Base-by-base conservation (phyloP, 805 yeast genomes). In the Teunomyces tritomae region DNA sequence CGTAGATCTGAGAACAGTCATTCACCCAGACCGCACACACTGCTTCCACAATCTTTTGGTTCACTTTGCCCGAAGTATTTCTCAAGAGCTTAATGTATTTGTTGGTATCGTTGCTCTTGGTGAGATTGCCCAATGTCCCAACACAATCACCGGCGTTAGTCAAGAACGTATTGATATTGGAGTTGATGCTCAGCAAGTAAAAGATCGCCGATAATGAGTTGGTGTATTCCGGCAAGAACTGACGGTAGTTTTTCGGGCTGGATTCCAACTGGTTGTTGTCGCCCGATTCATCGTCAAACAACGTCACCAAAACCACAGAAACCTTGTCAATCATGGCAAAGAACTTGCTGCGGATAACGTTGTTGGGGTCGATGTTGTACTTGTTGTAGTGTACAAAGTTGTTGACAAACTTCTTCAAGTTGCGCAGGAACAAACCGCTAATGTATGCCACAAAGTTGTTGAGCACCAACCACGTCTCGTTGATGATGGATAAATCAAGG, bases 11-110 rank as follows among this genome's bases (percentile, higher is more conserved):
- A 2, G 73, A 61, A 51, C 76, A 71, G 50, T 73, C 78, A 49
- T 73, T 73, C 3, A 72, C 71, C 77, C 77, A 73, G 0, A 68
- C 69, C 3, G 76, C 62, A 52, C 77, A 73, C 2, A 65, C 54
- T 1, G 74, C 76, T 54, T 73, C 77, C 44, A 72, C 49, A 10
- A 71, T 64, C 41, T 63, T 63, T 53, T 71, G 78, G 48, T 67
- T 71, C 13, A 70, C 63, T 14, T 61, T 53, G 8, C 56, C 24
- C 3, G 72, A 64, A 3, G 68, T 56, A n/a, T 53, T 60, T 37
- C 75, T 54, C 47, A 73, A 62, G 36, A 54, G 53, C 44, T 71
- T 71, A 45, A 73, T 56, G 29, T 61, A 51, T 49, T 65, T 68
- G 52, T 72, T 71, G 14, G 76, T 70, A 32, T 71, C 74, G 8